phyloP scores from a whole-genome alignment of 192 early-diverging fungal genomes.

The Kickxella alabastrina region DNA sequence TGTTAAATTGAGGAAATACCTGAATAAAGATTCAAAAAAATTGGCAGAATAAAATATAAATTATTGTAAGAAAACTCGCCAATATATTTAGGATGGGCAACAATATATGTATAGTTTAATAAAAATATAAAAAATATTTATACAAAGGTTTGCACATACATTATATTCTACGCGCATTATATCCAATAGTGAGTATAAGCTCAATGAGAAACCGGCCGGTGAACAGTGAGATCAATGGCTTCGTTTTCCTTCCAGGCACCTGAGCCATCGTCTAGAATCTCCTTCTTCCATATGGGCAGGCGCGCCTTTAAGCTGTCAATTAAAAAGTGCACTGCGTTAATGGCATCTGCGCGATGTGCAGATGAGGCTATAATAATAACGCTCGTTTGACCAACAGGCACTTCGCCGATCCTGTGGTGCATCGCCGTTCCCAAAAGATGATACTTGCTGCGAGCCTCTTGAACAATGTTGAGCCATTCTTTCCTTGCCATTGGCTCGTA shows the following conservation, averaged over 20 bases:
- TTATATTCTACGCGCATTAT: too few relatives aligned
- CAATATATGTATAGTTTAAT: too few relatives aligned
- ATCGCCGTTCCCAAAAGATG: conserved; percentile 66
- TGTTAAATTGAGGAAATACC: too few relatives aligned
- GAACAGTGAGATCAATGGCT: conserved; percentile 15
- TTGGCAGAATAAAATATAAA: too few relatives aligned
- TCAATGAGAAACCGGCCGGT: neutral
- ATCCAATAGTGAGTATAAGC: too few relatives aligned
- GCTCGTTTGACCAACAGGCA: conserved; percentile 75
- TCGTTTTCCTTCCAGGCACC: conserved; percentile 67
- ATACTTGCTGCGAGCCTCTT: conserved; percentile 62
- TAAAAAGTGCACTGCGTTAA: conserved; percentile 73
- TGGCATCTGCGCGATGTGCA: conserved; percentile 73
- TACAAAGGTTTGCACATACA: too few relatives aligned
- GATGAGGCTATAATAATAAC: conserved; percentile 79
- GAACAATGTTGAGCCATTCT: conserved; percentile 59
- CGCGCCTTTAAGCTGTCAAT: conserved; percentile 86
- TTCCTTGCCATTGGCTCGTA: conserved; percentile 86
- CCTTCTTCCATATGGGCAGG: conserved; percentile 95
- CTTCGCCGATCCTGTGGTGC: conserved; percentile 74
- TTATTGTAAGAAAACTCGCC: too few relatives aligned
- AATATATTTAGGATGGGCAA: too few relatives aligned
- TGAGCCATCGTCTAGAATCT: conserved; percentile 78
- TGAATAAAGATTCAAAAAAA: too few relatives aligned
- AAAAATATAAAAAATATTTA: too few relatives aligned